Base-by-base conservation (phyloP, 306 rosid species). In the Vigna hirtella region DNA sequence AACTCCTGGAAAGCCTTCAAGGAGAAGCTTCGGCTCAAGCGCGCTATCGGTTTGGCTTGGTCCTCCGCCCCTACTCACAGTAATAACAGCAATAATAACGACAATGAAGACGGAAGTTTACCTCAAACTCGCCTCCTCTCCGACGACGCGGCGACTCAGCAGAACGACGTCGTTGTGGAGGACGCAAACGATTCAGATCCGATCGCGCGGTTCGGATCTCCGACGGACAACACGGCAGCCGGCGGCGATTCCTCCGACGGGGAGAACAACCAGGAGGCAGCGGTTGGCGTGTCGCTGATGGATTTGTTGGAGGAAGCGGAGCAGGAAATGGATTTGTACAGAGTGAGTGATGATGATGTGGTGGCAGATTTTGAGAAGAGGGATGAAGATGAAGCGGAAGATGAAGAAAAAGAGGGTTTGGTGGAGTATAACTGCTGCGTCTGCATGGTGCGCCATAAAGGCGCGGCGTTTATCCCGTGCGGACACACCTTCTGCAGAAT, bases 391-490 rank as follows among this genome's bases (percentile, higher is more conserved):
- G 28, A 30, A 1, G 73, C 34, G 34, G 5, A 30, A 30, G 34
- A 30, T 4, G 34, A 51, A 3, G 28, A 32, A 24, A 34, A 13
- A 9, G 26, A 12, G 2, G 50, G 28, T 6, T 58, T 34, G 0
- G 83, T 61, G 34, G 98, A 83, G 66, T 72, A 77, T 22, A 88
- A 84, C 7, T 92, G 99, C 85, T 91, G 96, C 85, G 93, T 92
- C 85, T 95, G 99, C 84, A 91, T 91, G 97, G 98, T 92, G 64
- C 85, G 97, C 87, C 93, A 91, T 72, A 91, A 86, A 67, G 97
- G 95, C 3, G 87, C 97, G 56, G 93, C 97, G 1, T 85, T 93
- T 70, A 91, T 86, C 50, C 89, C 97, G 0, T 95, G 99, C 73
- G 99, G 99, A 0, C 99, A 95, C 76, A 86, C 99, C 0, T 95